phyloP scores from a whole-genome alignment of 805 yeast species.

The Cyberlindnera maclurae region DNA sequence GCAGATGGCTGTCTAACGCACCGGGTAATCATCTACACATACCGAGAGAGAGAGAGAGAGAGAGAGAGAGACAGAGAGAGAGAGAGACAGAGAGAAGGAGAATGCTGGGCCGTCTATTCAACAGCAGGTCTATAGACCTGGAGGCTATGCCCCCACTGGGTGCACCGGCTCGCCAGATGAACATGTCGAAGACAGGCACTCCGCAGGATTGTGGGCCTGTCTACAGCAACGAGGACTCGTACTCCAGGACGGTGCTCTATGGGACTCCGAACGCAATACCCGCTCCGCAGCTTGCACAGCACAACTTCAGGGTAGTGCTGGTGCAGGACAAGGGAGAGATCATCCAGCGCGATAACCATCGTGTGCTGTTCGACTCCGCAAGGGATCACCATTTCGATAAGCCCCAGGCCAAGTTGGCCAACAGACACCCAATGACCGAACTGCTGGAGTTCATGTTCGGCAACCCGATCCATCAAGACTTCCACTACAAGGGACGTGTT shows the following conservation, averaged over 20 bases:
- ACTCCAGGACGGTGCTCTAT: conserved; percentile 21
- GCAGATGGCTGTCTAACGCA: too few relatives aligned
- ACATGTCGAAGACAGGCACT: not conserved
- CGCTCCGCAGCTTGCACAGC: conserved; percentile 3
- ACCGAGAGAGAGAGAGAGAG: not conserved
- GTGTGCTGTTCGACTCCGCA: conserved; percentile 26
- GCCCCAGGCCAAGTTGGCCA: conserved; percentile 5
- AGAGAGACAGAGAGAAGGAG: not conserved
- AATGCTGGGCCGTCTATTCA: conserved; percentile 3
- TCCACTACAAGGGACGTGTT: conserved; percentile 19
- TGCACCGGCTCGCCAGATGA: not conserved
- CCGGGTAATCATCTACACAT: too few relatives aligned
- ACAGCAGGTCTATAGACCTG: not conserved
- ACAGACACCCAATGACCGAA: conserved; percentile 14
- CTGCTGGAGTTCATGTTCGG: conserved; percentile 34
- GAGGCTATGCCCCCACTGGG: not conserved
- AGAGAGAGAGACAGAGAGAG: not conserved
- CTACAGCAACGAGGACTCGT: conserved; percentile 19
- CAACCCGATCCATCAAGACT: conserved; percentile 28
- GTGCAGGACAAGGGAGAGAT: conserved; percentile 33
- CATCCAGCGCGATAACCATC: conserved; percentile 29
- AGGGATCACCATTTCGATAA: conserved; percentile 18
- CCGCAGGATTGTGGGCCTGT: not conserved
- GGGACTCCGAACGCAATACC: conserved; percentile 18
- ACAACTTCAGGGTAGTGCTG: conserved; percentile 27